A percentile compares a stretch with the other conserved stretches of the same genome.
phyloP scores from a whole-genome alignment of 1,284 basidiomycete genomes.

The Melampsora larici-populina region DNA sequence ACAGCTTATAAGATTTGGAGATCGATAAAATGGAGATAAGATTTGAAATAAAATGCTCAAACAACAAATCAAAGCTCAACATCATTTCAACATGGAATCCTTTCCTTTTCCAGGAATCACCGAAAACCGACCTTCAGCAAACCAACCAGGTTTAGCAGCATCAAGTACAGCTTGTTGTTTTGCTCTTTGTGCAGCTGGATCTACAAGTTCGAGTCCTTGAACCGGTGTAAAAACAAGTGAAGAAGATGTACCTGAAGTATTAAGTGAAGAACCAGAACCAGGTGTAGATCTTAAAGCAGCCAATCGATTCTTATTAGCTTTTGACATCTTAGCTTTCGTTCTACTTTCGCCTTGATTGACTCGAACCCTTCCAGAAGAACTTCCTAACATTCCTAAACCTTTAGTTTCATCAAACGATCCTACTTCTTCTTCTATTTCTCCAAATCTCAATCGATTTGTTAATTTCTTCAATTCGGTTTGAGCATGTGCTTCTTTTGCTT shows the following conservation, averaged over 20 bases:
- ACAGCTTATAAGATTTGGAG: too few species aligned
- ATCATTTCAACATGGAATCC: not conserved
- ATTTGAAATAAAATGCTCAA: constrained; percentile 50
- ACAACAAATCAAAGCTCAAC: constrained; percentile 44
- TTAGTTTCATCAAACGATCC: constrained; percentile 94
- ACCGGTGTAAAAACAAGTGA: constrained; percentile 44
- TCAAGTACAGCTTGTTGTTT: constrained; percentile 60
- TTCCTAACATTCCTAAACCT: constrained; percentile 87
- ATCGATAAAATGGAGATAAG: constrained; percentile 43
- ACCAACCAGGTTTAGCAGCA: constrained; percentile 90
- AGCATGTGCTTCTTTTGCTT: constrained; percentile 93
- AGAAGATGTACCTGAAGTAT: constrained; percentile 37
- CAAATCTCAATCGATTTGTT: constrained; percentile 94
- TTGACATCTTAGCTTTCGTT: constrained; percentile 95
- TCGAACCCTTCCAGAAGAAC: constrained; percentile 76
- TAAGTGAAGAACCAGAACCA: constrained; percentile 51
- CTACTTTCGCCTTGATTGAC: constrained; percentile 80
- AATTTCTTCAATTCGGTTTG: constrained; percentile 94
- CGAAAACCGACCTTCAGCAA: constrained; percentile 73
- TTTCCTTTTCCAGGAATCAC: constrained; percentile 42
- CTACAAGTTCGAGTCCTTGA: constrained; percentile 72
- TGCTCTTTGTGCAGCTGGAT: constrained; percentile 68
- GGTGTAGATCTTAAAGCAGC: constrained; percentile 59
- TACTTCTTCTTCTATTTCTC: constrained; percentile 90
- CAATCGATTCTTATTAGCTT: constrained; percentile 81